Percentiles rank a stretch among this genome's conserved stretches.
phyloP scores from a whole-genome alignment of 208 protist species.

The Crithidia expoeki region DNA sequence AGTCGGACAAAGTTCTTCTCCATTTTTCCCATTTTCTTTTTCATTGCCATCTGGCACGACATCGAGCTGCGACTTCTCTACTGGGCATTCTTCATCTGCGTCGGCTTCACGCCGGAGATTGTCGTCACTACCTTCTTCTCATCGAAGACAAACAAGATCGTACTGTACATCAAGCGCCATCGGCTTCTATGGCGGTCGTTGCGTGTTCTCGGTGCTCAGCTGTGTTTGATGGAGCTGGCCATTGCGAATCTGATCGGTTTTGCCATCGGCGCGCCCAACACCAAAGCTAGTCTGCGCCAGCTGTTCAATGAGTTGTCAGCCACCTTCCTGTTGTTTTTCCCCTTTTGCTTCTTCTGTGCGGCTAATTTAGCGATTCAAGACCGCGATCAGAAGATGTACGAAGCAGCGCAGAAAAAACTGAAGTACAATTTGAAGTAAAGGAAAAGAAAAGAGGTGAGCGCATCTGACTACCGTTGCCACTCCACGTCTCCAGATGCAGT shows the following conservation, averaged over 20 bases:
- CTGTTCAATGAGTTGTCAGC: conserved; percentile 29
- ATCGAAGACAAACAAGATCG: conserved; percentile 27
- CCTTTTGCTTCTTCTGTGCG: conserved; percentile 51
- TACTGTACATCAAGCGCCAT: conserved; percentile 26
- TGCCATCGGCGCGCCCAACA: conserved; percentile 37
- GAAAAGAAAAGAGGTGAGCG: too few species aligned
- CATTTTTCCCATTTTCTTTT: conserved; percentile 92
- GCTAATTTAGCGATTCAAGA: conserved; percentile 59
- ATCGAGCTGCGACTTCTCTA: conserved; percentile 63
- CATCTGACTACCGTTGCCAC: too few species aligned
- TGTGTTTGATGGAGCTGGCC: conserved; percentile 58
- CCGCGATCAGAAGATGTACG: conserved; percentile 56
- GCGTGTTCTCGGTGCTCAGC: conserved; percentile 37
- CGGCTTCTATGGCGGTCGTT: conserved; percentile 48
- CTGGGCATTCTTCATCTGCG: conserved; percentile 75
- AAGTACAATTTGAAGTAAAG: conserved; percentile 41
- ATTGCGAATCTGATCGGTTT: conserved; percentile 81
- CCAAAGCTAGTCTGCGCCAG: conserved; percentile 15
- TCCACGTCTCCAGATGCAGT: too few species aligned
- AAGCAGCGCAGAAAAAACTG: conserved; percentile 33
- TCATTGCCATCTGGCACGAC: conserved; percentile 95
- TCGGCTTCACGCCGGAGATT: conserved; percentile 73
- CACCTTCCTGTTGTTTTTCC: conserved; percentile 18
- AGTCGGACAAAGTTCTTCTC: conserved; percentile 49
- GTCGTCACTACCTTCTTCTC: conserved; percentile 53